A percentile compares a stretch with the other conserved stretches of the same genome.
Evolutionary conservation across 345 rosid genomes (phyloP).

Genomic region (Hibiscus syriacus): DNA sequence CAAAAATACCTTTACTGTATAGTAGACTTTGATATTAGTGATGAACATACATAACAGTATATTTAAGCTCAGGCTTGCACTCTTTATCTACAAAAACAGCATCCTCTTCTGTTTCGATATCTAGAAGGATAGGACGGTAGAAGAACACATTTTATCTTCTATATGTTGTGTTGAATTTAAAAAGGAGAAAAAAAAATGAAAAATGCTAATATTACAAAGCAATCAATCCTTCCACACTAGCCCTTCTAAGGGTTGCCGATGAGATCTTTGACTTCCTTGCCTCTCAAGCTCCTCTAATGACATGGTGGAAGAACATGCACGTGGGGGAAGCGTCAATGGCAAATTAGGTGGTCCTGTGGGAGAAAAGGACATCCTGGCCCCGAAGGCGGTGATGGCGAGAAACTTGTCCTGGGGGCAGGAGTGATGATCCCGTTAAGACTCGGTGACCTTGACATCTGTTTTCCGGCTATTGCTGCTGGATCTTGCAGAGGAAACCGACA

Average conservation of each 20-base stretch:
- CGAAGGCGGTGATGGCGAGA: constrained; percentile 83
- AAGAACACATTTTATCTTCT: constrained; percentile 30
- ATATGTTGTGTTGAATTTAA: constrained; percentile 30
- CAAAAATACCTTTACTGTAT: background rate
- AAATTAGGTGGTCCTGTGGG: constrained; percentile 42
- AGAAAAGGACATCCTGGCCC: constrained; percentile 38
- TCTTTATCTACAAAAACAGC: constrained; percentile 52
- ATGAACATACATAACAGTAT: background rate
- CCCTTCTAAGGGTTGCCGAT: constrained; percentile 51
- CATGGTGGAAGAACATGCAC: constrained; percentile 52
- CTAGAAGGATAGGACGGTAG: constrained; percentile 24
- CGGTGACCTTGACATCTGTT: constrained; percentile 82
- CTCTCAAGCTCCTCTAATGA: constrained; percentile 56
- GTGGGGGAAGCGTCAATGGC: constrained; percentile 50
- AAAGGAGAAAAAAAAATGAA: constrained; percentile 6
- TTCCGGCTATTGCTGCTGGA: constrained; percentile 51
- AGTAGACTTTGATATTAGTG: background rate
- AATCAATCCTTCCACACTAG: constrained; percentile 92
- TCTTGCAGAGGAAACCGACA: constrained; percentile 78
- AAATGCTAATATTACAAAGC: constrained; percentile 36
- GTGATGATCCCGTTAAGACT: constrained; percentile 70
- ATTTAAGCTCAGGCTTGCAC: constrained; percentile 12
- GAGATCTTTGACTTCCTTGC: constrained; percentile 67
- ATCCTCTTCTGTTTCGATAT: constrained; percentile 24
- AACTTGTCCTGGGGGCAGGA: constrained; percentile 46